These are phyloP conservation scores for Arachnopeziza araneosa DNA, from an alignment of 2,329 filamentous ascomycete species.

Conservation along the genomic window DNA sequence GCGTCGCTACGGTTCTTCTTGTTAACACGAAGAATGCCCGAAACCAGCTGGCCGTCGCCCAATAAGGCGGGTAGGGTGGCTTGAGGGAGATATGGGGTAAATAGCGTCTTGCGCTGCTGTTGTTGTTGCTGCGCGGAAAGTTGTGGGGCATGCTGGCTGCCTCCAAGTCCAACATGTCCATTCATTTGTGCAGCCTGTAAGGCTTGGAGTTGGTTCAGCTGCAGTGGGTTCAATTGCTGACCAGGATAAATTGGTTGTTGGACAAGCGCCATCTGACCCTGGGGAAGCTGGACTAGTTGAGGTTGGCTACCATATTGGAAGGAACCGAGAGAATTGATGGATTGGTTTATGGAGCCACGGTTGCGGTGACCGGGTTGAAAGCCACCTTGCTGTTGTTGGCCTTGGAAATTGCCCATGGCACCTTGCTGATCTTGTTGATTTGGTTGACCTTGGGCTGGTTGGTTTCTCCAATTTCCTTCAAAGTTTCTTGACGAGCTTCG, in stretches of 20 bases:
- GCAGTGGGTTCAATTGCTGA: slow-evolving; percentile 83
- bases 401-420: slow-evolving; percentile 61
- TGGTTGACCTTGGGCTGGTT: slow-evolving; percentile 44
- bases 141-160: slow-evolving; percentile 66
- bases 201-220: slow-evolving; percentile 85
- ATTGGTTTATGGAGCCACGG: slow-evolving; percentile 80
- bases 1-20: slow-evolving; percentile 99
- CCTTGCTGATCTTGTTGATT: slow-evolving; percentile 41
- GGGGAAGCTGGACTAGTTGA: slow-evolving; percentile 78
- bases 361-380: slow-evolving; percentile 92
- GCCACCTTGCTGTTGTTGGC: slow-evolving; percentile 63
- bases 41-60: slow-evolving; percentile 87
- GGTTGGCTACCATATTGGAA: slow-evolving; percentile 89
- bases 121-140: slow-evolving; percentile 69
- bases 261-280: slow-evolving; percentile 78
- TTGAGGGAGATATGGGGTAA: slow-evolving; percentile 95
- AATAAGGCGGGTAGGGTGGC: slow-evolving; percentile 87
- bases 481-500: slow-evolving; percentile 88
- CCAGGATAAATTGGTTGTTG: slow-evolving; percentile 70
- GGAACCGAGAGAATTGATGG: slow-evolving; percentile 73
- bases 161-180: slow-evolving; percentile 63
- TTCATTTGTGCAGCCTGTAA: slow-evolving; percentile 84
- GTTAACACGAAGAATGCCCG: slow-evolving; percentile 94
- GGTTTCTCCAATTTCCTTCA: slow-evolving; percentile 96
- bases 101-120: slow-evolving; percentile 95